Evolutionary conservation across 2,329 filamentous ascomycete genomes (phyloP), one percentile per base, ranked within the genome.

Genomic region (Claviceps cyperi): DNA sequence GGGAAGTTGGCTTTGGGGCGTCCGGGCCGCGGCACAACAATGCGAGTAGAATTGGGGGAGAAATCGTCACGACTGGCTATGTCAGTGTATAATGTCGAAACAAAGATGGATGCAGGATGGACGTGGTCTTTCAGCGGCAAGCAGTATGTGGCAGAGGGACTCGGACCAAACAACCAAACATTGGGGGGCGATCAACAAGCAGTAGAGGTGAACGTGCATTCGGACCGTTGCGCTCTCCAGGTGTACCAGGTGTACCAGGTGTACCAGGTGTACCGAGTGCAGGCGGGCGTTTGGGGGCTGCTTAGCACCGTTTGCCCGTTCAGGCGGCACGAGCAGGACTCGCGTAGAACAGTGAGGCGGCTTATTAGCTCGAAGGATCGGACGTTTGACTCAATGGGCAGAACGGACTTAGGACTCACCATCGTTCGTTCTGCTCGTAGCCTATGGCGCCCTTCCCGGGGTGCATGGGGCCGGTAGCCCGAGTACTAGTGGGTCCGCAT

Each of bases 301-400:
- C 40, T 45, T 35, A 48, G 51, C 22, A 46, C 48, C 45, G 51
- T 52, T 48, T 40, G n/a, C 24, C 40, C 35, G 51, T 50, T 38
- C 36, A 50, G 51, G 48, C 47, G 28, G 38, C 41, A 38, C 40
- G 37, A 43, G 39, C 49, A 35, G 32, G 49, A 47, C 39, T 39
- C 21, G 28, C 32, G 44, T 28, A 28, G 36, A 35, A 32, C 35
- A 49, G 48, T 39, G 48, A 43, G 47, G 17, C 47, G 40, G 40
- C 40, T 32, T 32, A 11, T 32, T 49, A 44, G 39, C 40, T 43
- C 40, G 47, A 49, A 49, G 40, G 47, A 49, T 49, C 32, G 32
- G 47, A 39, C 40, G 28, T 32, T 32, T n/a, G 47, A 37, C 40
- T 49, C 17, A 17, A 40, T 37, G 39, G 24, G 14, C 22, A 41